Conservation (phyloP, 2,329 filamentous ascomycete genomes). For the Claviceps arundinis region DNA sequence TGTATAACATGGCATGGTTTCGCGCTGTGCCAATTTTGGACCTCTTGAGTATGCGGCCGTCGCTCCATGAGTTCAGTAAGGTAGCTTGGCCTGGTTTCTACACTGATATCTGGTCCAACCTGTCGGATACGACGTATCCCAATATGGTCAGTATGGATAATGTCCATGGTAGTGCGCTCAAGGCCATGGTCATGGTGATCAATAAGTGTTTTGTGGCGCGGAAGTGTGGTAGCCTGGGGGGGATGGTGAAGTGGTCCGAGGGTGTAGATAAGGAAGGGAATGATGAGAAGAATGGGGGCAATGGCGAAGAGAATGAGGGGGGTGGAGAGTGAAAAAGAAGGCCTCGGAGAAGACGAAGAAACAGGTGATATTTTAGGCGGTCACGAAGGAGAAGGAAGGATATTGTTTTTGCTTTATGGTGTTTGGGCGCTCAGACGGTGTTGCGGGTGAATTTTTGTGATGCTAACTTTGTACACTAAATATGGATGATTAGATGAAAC, state of each 20-base stretch:
- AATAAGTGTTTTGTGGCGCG: conserved; percentile 18
- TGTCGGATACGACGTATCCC: conserved; percentile 15
- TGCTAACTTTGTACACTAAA: too few relatives aligned
- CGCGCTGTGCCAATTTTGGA: conserved; percentile 10
- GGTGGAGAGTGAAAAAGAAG: background rate
- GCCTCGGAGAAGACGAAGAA: too few relatives aligned
- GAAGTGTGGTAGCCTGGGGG: conserved; percentile 12
- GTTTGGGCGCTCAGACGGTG: too few relatives aligned
- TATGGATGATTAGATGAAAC: too few relatives aligned
- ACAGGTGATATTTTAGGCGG: too few relatives aligned
- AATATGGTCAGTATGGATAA: conserved; percentile 21
- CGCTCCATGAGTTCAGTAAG: conserved; percentile 8
- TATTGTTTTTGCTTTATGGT: too few relatives aligned
- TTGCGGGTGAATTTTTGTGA: too few relatives aligned
- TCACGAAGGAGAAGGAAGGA: too few relatives aligned
- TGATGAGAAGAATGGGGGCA: background rate
- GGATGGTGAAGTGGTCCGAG: conserved; percentile 7
- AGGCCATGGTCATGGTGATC: conserved; percentile 14
- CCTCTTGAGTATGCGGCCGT: background rate
- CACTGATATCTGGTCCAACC: conserved; percentile 12
- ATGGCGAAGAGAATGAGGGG: background rate
- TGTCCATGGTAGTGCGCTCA: conserved; percentile 13
- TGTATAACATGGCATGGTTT: conserved; percentile 17
- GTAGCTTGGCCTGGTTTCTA: conserved; percentile 12
- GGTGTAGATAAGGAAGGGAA: background rate